Base-by-base conservation (phyloP, 1,284 basidiomycete genomes). In the Vanrija pseudolonga region DNA sequence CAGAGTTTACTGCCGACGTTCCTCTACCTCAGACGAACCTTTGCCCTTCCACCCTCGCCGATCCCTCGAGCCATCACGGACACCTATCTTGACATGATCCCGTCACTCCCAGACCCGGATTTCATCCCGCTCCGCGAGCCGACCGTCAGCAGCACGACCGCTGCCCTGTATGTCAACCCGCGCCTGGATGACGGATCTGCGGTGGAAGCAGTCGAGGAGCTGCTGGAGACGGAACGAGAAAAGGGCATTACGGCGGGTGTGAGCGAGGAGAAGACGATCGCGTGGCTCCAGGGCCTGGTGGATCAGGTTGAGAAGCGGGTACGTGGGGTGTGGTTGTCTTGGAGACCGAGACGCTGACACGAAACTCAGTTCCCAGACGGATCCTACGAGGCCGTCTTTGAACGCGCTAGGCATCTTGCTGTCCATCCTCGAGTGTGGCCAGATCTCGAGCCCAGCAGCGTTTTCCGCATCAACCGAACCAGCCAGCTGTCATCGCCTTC, bases 111-210 rank as follows among this genome's bases (percentile, higher is more conserved):
- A n/a, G 71, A 72, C 51, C 64, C 67, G 1, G 70, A 73, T 44
- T 60, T 67, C 15, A 61, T 71, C 1, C 62, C 70, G 0, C 65
- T 72, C 44, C 55, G 66, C 11, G 69, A 72, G 42, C 73, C 74
- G 18, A 71, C 69, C 0, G 68, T 75, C 6, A 66, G 69, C 40
- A 69, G 66, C n/a, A 72, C 69, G 23, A 76, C 73, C 1, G 71
- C 69, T 1, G 60, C 70, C 18, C 56, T 77, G 19, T 77, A 77
- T 52, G 70, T 73, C 48, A 71, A 76, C 51, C 75, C 75, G 0
- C 59, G 73, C 15, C 47, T 77, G 41, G 60, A 65, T 6, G 71
- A 71, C 26, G 50, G 32, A 1, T 59, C 52, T 4, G 75, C 75
- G 1, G 50, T 66, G 4, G 64, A 62, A 1, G 65, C 68, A 7